Percentiles rank a stretch among this genome's conserved stretches.
phyloP scores from a whole-genome alignment of 495 filamentous ascomycete genomes.

The Aspergillus sclerotioniger region DNA sequence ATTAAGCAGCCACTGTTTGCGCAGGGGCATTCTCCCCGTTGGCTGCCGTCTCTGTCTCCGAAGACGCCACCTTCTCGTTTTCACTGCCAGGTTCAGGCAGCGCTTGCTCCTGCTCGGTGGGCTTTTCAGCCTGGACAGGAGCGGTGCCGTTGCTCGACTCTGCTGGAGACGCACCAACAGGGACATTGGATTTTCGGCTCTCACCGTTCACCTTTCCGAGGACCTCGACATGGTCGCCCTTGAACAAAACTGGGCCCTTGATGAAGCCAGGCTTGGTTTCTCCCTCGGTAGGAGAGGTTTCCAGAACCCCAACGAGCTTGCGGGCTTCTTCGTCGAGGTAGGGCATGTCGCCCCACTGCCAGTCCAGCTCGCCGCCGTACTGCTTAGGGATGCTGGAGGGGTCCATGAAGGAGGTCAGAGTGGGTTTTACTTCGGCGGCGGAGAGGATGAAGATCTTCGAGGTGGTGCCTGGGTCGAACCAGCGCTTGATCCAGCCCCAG shows the following conservation, averaged over 20 bases:
- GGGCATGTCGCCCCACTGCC: constrained; percentile 70
- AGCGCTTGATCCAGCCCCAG: constrained; percentile 93
- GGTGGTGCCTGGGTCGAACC: constrained; percentile 91
- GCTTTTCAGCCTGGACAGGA: not conserved
- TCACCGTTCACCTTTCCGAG: constrained; percentile 43
- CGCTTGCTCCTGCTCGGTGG: not conserved
- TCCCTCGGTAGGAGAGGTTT: constrained; percentile 29
- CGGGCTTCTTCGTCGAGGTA: constrained; percentile 61
- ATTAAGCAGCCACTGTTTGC: not conserved
- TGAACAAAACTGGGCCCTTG: constrained; percentile 44
- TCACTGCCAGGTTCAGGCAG: not conserved
- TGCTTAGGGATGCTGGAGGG: constrained; percentile 72
- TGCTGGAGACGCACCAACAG: constrained; percentile 16
- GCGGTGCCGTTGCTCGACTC: not conserved
- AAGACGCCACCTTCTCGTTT: constrained; percentile 1
- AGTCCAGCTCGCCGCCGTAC: constrained; percentile 82
- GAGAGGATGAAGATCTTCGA: constrained; percentile 90
- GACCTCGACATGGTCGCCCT: constrained; percentile 37
- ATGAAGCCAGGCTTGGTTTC: constrained; percentile 31
- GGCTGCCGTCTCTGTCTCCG: not conserved
- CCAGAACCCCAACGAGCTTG: constrained; percentile 42
- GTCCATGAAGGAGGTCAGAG: constrained; percentile 79
- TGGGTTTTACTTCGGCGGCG: constrained; percentile 64
- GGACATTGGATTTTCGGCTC: constrained; percentile 32
- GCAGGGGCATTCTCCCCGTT: not conserved